Evolutionary conservation across 352 stramenopile genomes (phyloP), one percentile per base, ranked within the genome.

Genomic region (Phytophthora sansomeana): DNA sequence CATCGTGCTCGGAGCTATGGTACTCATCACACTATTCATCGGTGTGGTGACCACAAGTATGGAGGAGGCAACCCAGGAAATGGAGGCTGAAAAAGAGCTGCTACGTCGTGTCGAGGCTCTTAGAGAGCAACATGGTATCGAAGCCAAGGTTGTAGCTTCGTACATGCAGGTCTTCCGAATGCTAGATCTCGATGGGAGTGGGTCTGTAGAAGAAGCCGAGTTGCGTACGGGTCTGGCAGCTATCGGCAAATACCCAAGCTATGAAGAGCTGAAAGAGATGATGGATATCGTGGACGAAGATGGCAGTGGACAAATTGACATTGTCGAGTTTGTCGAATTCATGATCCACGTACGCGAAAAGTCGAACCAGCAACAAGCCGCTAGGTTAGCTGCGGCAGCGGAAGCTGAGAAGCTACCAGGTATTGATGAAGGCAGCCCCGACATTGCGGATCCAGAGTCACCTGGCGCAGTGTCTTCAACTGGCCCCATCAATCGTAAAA

Each of bases 1-100:
- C 65, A 90, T 91, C 19, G 73, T 97, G 8, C 69, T 97, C 10
- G 90, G 86, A 35, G 90, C 62, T 11, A 91, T 97, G 75, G 88
- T 97, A 13, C 78, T 97, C 26, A 96, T 97, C 58, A 97, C 89
- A 39, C 63, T 97, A 43, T 97, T 97, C 58, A 96, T 97, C 60
- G 91, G 91, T 94, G 89, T 95, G 32, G 89, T 97, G 8, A 96
- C 90, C 0, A 96, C 92, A 30, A 95, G 84, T 63, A 97, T 97
- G 90, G 83, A 95, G 51, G 91, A 97, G 68, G 89, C 86, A 13
- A 96, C 90, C 4, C 81, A 96, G 42, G 84, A 93, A 54, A 95
- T 95, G 83, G 81, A 91, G 38, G 80, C 67, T 0, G 81, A 94
- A 51, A 92, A 93, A 29, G 74, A 81, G 29, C 53, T 95, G 13